These are phyloP conservation scores for Aspergillus sclerotioniger DNA, from an alignment of 495 filamentous ascomycete species.

Conservation along the genomic window DNA sequence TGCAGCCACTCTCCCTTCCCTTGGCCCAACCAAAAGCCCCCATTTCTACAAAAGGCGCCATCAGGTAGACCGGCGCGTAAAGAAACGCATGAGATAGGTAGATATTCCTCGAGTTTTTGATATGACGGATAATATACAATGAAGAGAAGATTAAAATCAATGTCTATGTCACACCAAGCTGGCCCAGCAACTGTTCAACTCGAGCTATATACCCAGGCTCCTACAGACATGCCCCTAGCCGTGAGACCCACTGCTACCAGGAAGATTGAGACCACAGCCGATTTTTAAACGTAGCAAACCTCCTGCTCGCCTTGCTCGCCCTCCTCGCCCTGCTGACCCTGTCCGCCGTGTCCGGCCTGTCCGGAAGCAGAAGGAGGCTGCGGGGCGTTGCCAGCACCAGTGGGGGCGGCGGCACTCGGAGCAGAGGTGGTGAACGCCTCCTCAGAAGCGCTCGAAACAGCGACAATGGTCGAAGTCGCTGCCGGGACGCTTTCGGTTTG, in stretches of 20 bases:
- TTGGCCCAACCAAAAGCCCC: neutral
- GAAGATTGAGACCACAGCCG: neutral
- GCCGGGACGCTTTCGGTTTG: neutral
- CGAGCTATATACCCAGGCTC: neutral
- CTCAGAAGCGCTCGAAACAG: neutral
- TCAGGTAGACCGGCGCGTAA: neutral
- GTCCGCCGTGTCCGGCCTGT: no score
- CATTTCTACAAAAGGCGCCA: neutral
- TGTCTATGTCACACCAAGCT: neutral
- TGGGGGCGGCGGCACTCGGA: no score
- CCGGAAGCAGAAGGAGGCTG: neutral
- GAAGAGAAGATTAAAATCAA: neutral
- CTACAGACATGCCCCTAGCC: neutral
- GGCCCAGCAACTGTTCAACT: neutral
- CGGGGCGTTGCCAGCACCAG: neutral
- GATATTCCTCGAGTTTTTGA: neutral
- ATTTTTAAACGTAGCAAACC: neutral
- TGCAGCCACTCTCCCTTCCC: neutral
- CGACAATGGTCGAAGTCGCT: neutral
- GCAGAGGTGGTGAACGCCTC: neutral
- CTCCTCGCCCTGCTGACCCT: no score
- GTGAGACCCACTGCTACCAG: neutral
- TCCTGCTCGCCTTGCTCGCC: neutral
- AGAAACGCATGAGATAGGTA: neutral
- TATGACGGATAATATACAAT: neutral